Evolutionary conservation across 768 basidiomycete species (phyloP), one percentile per base, ranked within the genome.

Genomic region (Lanmaoa rubissima): DNA sequence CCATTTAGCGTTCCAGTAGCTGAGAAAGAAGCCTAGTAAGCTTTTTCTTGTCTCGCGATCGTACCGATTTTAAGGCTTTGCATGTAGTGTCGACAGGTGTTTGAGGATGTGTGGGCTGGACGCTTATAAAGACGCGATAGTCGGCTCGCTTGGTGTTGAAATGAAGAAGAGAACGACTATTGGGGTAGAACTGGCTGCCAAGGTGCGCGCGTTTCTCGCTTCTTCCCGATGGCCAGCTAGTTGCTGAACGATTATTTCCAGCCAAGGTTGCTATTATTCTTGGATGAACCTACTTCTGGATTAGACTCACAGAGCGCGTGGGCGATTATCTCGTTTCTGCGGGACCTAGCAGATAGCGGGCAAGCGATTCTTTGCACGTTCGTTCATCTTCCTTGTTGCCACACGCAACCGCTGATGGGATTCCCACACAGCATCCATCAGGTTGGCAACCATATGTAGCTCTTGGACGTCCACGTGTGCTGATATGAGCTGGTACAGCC

Each of bases 321-420:
- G 90, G 86, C 86, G 5, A 91, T 93, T 59, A 75, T 92, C 51
- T 73, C 78, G 2, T 91, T 94, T 75, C 75, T 94, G 43, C 78
- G 86, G 11, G 80, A 84, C 45, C 82, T 94, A 32, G 90, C 92
- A 9, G 81, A 88, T 56, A 83, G 81, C 58, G 93, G 93, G 1
- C 92, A 93, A 67, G 88, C 91, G 34, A 93, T 95, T 61, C 75
- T 95, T n/a, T 94, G 92, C 85, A 95, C 90, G 78, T 86, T 63
- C 49, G 84, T 74, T 31, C n/a, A 24, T 40, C 39, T 43, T 14
- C 28, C 0, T 26, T n/a, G 38, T 36, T 38, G 17, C 21, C 16
- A 19, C 48, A 21, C 13, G 10, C 35, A 5, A 36, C 21, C 2
- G 32, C 53, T 48, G 26, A 53, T 3, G 38, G 13, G 10, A 34